Base-by-base conservation (phyloP, 352 stramenopile genomes). In the Pythium brassicae region DNA sequence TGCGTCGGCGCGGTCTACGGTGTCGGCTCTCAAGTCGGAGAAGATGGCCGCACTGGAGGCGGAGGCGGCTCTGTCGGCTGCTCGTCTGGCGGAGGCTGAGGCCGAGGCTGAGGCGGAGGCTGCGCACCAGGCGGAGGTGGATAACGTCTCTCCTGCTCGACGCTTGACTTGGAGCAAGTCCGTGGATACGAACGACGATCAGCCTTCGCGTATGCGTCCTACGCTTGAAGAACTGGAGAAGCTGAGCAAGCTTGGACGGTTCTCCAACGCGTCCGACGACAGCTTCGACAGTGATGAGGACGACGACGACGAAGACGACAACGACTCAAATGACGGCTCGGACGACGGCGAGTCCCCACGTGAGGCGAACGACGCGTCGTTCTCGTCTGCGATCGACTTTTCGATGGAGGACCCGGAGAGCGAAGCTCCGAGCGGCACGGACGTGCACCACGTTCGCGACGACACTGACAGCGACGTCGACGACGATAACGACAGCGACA, bases 181-280 rank as follows among this genome's bases (percentile, higher is more conserved):
- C 8, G 19, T 25, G 0, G 32, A 47, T 3, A 7, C n/a, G 3
- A 23, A 19, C 8, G 42, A 2, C 8, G 32, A 57, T 39, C 39
- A 25, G 14, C 45, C 43, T 11, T 14, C 26, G 4, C 50, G 49
- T 8, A 35, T 26, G 17, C 63, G 59, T 11, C 59, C 59, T 15
- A 65, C 59, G 3, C 26, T 65, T 35, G 59, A 46, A 19, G 50
- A 65, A 32, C 20, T 65, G 9, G 45, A 65, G 37, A 65, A 65
- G 40, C 20, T 65, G 52, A 65, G 59, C 32, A 45, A 44, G 27
- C 45, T 59, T 1, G 59, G 59, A 3, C 48, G 59, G 11, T 59
- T 65, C 9, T 65, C 59, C 2, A 34, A 57, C 7, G 50, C 35
- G 6, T 60, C 59, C 2, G 58, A 64, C 14, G 51, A 59, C 19